phyloP scores from a whole-genome alignment of 2,329 filamentous ascomycete species.

The Sporothrix humicola region DNA sequence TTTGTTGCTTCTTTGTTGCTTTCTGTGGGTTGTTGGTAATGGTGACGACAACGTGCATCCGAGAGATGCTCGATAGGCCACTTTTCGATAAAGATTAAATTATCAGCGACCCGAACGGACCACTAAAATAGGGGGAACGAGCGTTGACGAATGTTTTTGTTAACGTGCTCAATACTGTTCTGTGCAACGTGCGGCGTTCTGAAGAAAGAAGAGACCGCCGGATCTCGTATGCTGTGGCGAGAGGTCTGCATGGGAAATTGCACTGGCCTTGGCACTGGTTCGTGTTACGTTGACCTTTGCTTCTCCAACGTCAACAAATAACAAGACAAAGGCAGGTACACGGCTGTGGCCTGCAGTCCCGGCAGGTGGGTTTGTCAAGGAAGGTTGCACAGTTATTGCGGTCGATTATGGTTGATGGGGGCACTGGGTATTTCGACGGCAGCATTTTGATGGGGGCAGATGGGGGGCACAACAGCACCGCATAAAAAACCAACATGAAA shows the following conservation, averaged over 20 bases:
- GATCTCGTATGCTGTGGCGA: background rate
- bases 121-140: slow-evolving; percentile 12
- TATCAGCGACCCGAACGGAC: background rate
- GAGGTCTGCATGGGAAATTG: slow-evolving; percentile 28
- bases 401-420: background rate
- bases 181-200: background rate
- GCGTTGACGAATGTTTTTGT: no score
- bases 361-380: background rate
- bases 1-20: background rate
- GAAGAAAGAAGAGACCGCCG: background rate
- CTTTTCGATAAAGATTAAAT: background rate
- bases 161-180: no score
- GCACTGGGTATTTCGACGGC: no score
- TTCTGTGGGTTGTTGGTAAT: background rate
- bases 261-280: background rate
- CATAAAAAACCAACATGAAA: background rate
- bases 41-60: slow-evolving; percentile 20
- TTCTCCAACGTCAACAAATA: background rate
- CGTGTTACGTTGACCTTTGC: background rate
- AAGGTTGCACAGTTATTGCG: background rate
- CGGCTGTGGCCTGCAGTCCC: background rate
- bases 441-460: background rate
- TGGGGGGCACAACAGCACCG: background rate
- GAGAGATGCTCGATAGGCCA: background rate
- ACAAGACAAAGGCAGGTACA: background rate